A percentile compares a stretch with the other conserved stretches of the same genome.
Conservation (phyloP, 106 monocot genomes). For the Allium fistulosum region DNA sequence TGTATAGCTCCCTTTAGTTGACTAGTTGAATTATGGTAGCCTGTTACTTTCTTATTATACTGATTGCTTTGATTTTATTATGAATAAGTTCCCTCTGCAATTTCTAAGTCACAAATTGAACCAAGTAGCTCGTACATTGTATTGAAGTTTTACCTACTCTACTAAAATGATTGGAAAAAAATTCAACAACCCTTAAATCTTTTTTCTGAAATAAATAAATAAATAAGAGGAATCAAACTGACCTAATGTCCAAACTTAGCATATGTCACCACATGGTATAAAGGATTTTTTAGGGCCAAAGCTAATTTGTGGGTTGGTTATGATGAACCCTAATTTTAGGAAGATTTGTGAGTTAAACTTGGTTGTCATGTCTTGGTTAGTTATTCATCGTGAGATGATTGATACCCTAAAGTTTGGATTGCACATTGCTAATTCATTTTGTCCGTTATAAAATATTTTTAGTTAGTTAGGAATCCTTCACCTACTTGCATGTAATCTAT, state of each 20-base stretch:
- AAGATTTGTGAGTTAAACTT: background rate
- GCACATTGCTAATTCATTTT: no score
- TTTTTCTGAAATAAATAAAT: background rate
- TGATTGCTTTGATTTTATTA: background rate
- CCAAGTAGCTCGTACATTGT: background rate
- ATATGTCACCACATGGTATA: conserved; percentile 2
- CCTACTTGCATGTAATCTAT: no score
- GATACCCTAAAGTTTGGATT: no score
- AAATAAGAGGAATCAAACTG: conserved; percentile 4
- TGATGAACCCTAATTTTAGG: background rate
- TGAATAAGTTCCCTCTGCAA: background rate
- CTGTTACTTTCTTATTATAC: background rate
- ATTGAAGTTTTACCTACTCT: conserved; percentile 3
- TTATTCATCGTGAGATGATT: no score
- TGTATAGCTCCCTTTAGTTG: conserved; percentile 6
- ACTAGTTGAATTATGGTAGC: background rate
- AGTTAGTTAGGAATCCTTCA: no score
- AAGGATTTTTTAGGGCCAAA: background rate
- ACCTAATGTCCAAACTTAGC: conserved; percentile 7
- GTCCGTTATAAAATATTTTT: no score
- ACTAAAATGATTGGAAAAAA: conserved; percentile 1
- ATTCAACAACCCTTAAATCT: conserved; percentile 6
- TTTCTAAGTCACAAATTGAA: background rate
- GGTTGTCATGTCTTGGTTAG: background rate
- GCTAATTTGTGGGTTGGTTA: background rate